These are phyloP conservation scores for Trichocladium antarcticum DNA, from an alignment of 495 filamentous ascomycete species.

Conservation along the genomic window DNA sequence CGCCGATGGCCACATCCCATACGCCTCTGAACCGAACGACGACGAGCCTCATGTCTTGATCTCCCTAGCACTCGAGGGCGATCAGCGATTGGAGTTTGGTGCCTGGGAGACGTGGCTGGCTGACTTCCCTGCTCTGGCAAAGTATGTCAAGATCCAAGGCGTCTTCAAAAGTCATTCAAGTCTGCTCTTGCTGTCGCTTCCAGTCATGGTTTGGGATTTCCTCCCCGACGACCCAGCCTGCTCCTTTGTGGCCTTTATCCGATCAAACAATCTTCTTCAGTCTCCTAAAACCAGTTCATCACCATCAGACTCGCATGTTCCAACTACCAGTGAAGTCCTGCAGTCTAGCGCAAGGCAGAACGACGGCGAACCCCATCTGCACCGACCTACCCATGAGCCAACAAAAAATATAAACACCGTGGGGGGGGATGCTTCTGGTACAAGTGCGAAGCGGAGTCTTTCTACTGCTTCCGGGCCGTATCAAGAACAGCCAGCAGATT, in stretches of 20 bases:
- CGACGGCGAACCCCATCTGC: conserved; percentile 23
- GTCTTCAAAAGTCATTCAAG: conserved; percentile 45
- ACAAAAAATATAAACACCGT: conserved; percentile 7
- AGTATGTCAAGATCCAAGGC: conserved; percentile 42
- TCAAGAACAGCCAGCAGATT: background rate
- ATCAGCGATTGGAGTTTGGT: conserved; percentile 36
- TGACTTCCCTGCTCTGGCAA: conserved; percentile 37
- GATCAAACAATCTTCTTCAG: conserved; percentile 34
- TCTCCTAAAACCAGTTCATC: background rate
- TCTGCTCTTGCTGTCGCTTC: conserved; percentile 37
- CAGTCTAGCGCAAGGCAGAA: conserved; percentile 1
- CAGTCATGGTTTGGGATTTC: conserved; percentile 44
- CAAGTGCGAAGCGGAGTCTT: background rate
- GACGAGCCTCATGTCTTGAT: conserved; percentile 43
- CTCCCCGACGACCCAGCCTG: conserved; percentile 40
- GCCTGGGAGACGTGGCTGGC: conserved; percentile 41
- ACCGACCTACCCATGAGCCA: conserved; percentile 21
- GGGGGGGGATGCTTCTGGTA: background rate
- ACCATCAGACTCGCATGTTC: background rate
- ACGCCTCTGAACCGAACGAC: conserved; percentile 29
- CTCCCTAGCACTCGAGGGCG: conserved; percentile 41
- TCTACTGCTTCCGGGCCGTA: conserved; percentile 4
- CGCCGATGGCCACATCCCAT: conserved; percentile 14
- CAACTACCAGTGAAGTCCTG: background rate
- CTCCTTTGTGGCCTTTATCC: conserved; percentile 42